Percentiles rank a stretch among this genome's conserved stretches.
phyloP scores from a whole-genome alignment of 768 basidiomycete genomes.

The Auriculariales sp. region DNA sequence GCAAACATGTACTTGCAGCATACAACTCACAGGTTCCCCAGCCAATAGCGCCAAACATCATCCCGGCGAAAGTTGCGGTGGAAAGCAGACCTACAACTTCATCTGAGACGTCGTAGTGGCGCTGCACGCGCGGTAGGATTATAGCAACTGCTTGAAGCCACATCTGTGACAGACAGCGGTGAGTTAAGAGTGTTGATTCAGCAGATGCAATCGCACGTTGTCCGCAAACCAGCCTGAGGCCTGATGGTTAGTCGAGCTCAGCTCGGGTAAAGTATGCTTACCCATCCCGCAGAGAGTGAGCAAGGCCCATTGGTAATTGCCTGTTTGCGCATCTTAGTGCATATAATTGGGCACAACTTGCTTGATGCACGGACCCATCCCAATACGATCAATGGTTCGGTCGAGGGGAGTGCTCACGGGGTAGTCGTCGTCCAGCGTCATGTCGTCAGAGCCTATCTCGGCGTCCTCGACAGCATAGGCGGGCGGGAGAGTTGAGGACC shows the following conservation, averaged over 20 bases:
- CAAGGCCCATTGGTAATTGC: slow-evolving; percentile 69
- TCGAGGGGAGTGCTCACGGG: slow-evolving; percentile 37
- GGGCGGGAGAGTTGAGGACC: background rate
- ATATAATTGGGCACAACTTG: background rate
- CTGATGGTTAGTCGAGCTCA: background rate
- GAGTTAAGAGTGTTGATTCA: background rate
- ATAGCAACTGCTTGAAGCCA: slow-evolving; percentile 88
- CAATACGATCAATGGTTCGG: slow-evolving; percentile 79
- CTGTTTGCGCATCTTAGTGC: slow-evolving; percentile 14
- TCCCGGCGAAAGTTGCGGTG: slow-evolving; percentile 85
- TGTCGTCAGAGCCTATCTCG: too few relatives aligned
- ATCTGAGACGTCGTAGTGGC: slow-evolving; percentile 56
- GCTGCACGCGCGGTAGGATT: slow-evolving; percentile 90
- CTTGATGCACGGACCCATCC: slow-evolving; percentile 48
- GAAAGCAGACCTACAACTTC: slow-evolving; percentile 31
- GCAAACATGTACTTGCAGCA: background rate
- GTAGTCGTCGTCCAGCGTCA: slow-evolving; percentile 14
- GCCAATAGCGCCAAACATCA: slow-evolving; percentile 89
- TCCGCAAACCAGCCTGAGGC: slow-evolving; percentile 80
- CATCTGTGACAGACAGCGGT: slow-evolving; percentile 39
- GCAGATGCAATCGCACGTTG: slow-evolving; percentile 39
- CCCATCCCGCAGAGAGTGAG: slow-evolving; percentile 80
- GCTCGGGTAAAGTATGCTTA: slow-evolving; percentile 25
- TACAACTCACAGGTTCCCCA: slow-evolving; percentile 71
- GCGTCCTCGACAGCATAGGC: slow-evolving; percentile 10